A percentile compares a stretch with the other conserved stretches of the same genome.
phyloP scores from a whole-genome alignment of 176 grass and related monocot genomes.

The Guadua angustifolia region DNA sequence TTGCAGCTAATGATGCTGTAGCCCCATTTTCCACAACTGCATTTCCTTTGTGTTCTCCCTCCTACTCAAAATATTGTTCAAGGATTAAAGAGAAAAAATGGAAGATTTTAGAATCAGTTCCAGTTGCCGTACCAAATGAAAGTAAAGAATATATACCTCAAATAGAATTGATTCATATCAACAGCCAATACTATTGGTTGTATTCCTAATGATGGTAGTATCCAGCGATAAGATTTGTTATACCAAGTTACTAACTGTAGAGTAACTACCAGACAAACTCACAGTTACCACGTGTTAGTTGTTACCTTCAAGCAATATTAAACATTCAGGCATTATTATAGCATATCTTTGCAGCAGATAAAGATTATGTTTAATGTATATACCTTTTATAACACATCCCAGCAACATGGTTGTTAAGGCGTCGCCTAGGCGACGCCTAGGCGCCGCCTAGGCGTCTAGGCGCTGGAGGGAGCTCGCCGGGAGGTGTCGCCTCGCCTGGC shows the following conservation, averaged over 20 bases:
- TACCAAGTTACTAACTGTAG: background rate
- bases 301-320: conserved; percentile 4
- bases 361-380: conserved; percentile 14
- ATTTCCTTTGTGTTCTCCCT: conserved; percentile 60
- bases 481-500: no score
- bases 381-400: conserved; percentile 25
- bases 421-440: no score
- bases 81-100: conserved; percentile 8
- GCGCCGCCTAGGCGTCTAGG: no score
- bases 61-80: conserved; percentile 55
- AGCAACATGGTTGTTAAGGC: no score
- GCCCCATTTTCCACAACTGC: conserved; percentile 65
- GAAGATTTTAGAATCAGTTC: conserved; percentile 7
- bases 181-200: conserved; percentile 19
- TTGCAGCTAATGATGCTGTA: conserved; percentile 58
- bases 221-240: background rate
- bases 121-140: conserved; percentile 21
- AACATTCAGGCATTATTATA: conserved; percentile 33
- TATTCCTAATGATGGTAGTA: conserved; percentile 1
- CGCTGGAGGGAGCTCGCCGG: no score
- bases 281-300: background rate
- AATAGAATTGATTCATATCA: conserved; percentile 35
- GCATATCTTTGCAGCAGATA: conserved; percentile 30
- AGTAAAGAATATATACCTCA: conserved; percentile 15
- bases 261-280: conserved; percentile 4